These are phyloP conservation scores for Backusella psychrophila DNA, from an alignment of 192 early-diverging fungal species.

Conservation along the genomic window DNA sequence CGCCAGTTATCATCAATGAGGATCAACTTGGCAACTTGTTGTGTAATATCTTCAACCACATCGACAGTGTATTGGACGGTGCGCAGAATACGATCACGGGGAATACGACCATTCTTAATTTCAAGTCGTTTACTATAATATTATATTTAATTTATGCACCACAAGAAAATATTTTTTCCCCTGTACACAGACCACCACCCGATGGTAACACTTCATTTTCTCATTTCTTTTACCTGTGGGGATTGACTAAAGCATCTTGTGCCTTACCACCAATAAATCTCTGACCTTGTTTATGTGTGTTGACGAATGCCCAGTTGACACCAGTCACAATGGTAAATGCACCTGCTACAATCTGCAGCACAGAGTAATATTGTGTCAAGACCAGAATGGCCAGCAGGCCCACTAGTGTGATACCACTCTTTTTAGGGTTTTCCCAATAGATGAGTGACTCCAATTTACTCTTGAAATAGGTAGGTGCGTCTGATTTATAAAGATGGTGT, in stretches of 20 bases:
- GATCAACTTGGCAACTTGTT: constrained; percentile 22
- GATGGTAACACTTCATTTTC: not conserved
- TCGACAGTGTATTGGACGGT: constrained; percentile 22
- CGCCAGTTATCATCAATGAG: constrained; percentile 30
- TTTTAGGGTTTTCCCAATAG: constrained; percentile 30
- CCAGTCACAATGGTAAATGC: constrained; percentile 32
- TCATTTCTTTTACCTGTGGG: constrained; percentile 23
- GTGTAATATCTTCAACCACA: constrained; percentile 20
- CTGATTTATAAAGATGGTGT: not conserved
- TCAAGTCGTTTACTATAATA: constrained; percentile 11
- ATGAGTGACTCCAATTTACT: constrained; percentile 19
- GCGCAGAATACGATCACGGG: constrained; percentile 27
- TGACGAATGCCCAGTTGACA: constrained; percentile 36
- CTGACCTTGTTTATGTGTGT: constrained; percentile 21
- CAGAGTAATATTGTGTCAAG: constrained; percentile 32
- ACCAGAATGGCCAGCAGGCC: constrained; percentile 13
- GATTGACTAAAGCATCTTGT: constrained; percentile 13
- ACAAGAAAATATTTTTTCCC: not conserved
- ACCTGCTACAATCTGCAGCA: constrained; percentile 25
- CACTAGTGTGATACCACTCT: constrained; percentile 11
- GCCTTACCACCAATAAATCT: constrained; percentile 16
- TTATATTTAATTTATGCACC: not conserved
- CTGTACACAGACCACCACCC: not conserved
- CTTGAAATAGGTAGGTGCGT: constrained; percentile 22
- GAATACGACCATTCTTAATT: constrained; percentile 7